Evolutionary conservation across 345 rosid genomes (phyloP).

Genomic region (Passiflora organensis): DNA sequence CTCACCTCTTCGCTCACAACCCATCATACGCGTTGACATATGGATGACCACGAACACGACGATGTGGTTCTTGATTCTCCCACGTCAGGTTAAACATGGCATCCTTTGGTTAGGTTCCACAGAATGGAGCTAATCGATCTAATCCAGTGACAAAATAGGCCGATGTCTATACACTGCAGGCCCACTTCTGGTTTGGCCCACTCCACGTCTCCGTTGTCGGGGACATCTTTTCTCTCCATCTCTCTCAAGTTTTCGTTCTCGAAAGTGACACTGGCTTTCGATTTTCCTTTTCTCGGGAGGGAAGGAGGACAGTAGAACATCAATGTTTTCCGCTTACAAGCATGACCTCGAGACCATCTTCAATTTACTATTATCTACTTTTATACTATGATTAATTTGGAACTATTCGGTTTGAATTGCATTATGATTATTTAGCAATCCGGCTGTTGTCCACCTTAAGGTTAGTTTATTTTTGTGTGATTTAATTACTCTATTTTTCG

Average conservation of each 20-base stretch:
- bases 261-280: neutral
- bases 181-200: constrained; percentile 37
- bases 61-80: constrained; percentile 23
- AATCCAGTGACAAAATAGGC: constrained; percentile 24
- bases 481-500: neutral
- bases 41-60: constrained; percentile 1
- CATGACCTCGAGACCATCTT: neutral
- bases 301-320: neutral
- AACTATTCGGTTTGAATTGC: constrained; percentile 2
- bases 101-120: constrained; percentile 24
- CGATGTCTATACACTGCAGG: constrained; percentile 19
- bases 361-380: neutral
- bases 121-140: neutral
- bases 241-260: neutral
- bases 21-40: constrained; percentile 12
- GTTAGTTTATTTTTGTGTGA: neutral
- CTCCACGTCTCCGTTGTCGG: constrained; percentile 23
- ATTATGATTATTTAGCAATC: constrained; percentile 8
- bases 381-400: neutral
- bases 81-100: constrained; percentile 23
- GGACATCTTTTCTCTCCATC: neutral
- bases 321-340: neutral
- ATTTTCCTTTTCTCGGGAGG: neutral
- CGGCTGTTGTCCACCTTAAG: constrained; percentile 10
- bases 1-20: neutral